phyloP scores from a whole-genome alignment of 1,139 yeast species.

The Yamadazyma atmosphaerica region DNA sequence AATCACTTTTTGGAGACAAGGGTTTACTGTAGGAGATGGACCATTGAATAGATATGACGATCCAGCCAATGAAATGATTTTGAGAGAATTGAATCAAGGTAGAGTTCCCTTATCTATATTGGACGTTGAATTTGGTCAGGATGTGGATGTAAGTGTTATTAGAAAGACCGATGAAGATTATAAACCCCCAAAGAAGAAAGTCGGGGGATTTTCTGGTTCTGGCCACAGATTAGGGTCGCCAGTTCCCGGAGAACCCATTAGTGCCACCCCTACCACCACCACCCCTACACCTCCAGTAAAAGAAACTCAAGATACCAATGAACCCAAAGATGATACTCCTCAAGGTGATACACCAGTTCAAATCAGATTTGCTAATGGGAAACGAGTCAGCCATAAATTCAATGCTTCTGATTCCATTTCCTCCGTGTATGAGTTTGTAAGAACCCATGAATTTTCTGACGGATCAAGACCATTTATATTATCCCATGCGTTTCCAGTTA shows the following conservation, averaged over 20 bases:
- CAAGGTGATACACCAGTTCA: conserved; percentile 77
- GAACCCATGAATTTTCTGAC: conserved; percentile 40
- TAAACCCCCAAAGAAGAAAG: conserved; percentile 63
- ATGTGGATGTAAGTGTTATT: conserved; percentile 90
- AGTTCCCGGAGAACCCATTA: conserved; percentile 65
- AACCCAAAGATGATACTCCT: conserved; percentile 2
- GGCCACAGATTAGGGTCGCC: conserved; percentile 95
- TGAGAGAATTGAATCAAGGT: conserved; percentile 83
- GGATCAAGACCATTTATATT: conserved; percentile 58
- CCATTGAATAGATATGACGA: conserved; percentile 85
- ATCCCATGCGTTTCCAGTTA: conserved; percentile 83
- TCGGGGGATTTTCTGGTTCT: conserved; percentile 73
- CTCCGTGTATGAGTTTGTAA: conserved; percentile 68
- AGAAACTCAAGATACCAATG: background rate
- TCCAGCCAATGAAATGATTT: conserved; percentile 74
- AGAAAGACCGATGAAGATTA: conserved; percentile 82
- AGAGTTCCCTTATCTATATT: conserved; percentile 88
- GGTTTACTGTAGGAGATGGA: conserved; percentile 94
- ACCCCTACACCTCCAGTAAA: conserved; percentile 5
- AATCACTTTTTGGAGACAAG: conserved; percentile 94
- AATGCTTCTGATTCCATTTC: conserved; percentile 66
- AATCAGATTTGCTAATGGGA: conserved; percentile 83
- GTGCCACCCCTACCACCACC: conserved; percentile 17
- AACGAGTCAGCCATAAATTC: conserved; percentile 64
- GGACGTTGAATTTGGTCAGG: conserved; percentile 86